Base-by-base conservation (phyloP, 164 flowering plant species). In the Annona squamosa region DNA sequence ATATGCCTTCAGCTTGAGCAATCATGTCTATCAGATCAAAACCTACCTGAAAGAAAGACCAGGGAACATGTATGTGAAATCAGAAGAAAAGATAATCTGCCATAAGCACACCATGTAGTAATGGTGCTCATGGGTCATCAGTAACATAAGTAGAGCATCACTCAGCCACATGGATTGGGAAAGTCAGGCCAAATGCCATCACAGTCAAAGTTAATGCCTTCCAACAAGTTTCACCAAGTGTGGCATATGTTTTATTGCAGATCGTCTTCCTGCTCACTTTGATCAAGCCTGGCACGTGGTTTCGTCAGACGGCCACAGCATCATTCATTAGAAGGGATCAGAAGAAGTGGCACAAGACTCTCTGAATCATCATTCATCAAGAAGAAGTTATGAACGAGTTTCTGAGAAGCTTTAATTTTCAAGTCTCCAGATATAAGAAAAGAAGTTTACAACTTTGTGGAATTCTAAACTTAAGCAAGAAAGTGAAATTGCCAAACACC, bases 1-100 rank as follows among this genome's bases (percentile, higher is more conserved):
- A 79, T 78, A 93, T 96, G 73, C 97, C 98, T 82, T 96, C 98
- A 59, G 92, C 87, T 73, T 91, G 87, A 57, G 99, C 97, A 37
- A 96, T 79, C 5, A 86, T 81, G 68, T 93, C 98, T 62, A 96
- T 70, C 94, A 93, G 85, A 86, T 89, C 94, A 81, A 96, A 96
- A 12, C 99, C 98, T 41, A 95, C 97, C 98, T 92, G 78, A 48
- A 81, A 77, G 44, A 10, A 69, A 48, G 37, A 9, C 70, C 42
- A 13, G 13, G 48, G 2, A 48, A 65, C 12, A 66, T 63, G 67
- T 13, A 43, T 47, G 47, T 44, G 59, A 52, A 52, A 52, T 52
- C 13, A 52, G 37, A 52, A 4, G 59, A 52, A 52, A 52, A 52
- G 13, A 16, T 52, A 52, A 9, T 9, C 59, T 5, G 17, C 59